Evolutionary conservation across 139 green algal species (phyloP).

Genomic region (Zygnema cylindricum): DNA sequence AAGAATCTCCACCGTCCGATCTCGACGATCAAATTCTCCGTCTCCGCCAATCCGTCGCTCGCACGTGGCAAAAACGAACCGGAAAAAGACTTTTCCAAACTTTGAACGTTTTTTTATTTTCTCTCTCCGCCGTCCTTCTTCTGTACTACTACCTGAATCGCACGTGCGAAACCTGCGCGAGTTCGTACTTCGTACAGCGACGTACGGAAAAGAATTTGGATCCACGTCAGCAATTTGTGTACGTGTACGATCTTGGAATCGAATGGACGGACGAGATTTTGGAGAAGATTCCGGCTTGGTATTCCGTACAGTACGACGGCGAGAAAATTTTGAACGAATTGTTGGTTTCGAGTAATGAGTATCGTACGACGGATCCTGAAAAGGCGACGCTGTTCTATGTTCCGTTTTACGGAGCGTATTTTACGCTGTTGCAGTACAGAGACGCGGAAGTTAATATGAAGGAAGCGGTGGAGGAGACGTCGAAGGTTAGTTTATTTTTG

Average conservation of each 20-base stretch:
- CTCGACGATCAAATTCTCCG: not conserved
- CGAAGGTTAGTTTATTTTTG: conserved; percentile 10
- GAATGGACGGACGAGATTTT: conserved; percentile 31
- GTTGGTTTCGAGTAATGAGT: not conserved
- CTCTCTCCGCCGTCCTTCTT: too few species aligned
- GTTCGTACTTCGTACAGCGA: not conserved
- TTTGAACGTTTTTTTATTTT: not conserved
- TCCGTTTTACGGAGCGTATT: conserved; percentile 28
- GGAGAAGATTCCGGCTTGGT: conserved; percentile 20
- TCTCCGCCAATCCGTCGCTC: not conserved
- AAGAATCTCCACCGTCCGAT: not conserved
- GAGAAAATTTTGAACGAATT: conserved; percentile 34
- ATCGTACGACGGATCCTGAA: conserved; percentile 40
- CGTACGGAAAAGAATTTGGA: not conserved
- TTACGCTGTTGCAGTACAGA: conserved; percentile 1
- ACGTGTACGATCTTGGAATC: conserved; percentile 32
- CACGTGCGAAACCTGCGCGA: not conserved
- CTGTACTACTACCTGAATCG: not conserved
- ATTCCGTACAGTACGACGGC: conserved; percentile 43
- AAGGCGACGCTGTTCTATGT: conserved; percentile 34
- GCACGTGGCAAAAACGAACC: not conserved
- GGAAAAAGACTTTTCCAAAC: not conserved
- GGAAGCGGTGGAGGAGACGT: conserved; percentile 18
- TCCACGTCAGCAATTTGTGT: conserved; percentile 16
- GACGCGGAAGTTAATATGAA: conserved; percentile 35